Percentiles rank a stretch among this genome's conserved stretches.
Evolutionary conservation across 257 asterid genomes (phyloP).

Genomic region (Echium plantagineum): DNA sequence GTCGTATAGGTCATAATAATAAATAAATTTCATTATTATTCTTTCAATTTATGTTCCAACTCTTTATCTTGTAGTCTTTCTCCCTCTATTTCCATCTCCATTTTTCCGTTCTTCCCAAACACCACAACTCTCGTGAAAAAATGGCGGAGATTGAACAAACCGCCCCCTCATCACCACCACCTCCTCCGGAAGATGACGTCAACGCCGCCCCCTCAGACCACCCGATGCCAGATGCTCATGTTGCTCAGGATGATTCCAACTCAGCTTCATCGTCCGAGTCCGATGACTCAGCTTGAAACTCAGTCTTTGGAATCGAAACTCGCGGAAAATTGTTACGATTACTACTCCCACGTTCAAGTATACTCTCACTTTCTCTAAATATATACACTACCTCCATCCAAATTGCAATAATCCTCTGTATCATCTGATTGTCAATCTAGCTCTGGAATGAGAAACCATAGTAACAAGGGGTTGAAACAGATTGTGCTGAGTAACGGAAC

Average conservation of each 20-base stretch:
- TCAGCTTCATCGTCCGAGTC: slow-evolving; percentile 27
- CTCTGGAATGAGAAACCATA: slow-evolving; percentile 31
- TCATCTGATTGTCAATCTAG: slow-evolving; percentile 15
- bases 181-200: slow-evolving; percentile 19
- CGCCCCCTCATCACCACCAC: slow-evolving; percentile 16
- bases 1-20: no score
- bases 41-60: no score
- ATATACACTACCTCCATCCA: no score
- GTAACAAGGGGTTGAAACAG: slow-evolving; percentile 41
- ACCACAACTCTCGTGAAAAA: neutral
- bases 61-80: no score
- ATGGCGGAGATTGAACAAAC: slow-evolving; percentile 62
- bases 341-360: slow-evolving; percentile 76
- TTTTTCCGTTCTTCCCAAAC: neutral
- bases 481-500: slow-evolving; percentile 28
- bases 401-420: no score
- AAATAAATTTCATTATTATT: no score
- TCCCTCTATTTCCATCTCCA: no score
- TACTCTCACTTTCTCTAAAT: neutral
- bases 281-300: slow-evolving; percentile 39
- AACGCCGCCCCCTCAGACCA: slow-evolving; percentile 21
- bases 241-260: slow-evolving; percentile 26
- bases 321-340: slow-evolving; percentile 45
- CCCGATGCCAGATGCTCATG: slow-evolving; percentile 39
- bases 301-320: slow-evolving; percentile 56